These are phyloP conservation scores for Xylaria digitata DNA, from an alignment of 2,329 filamentous ascomycete species.

Conservation along the genomic window DNA sequence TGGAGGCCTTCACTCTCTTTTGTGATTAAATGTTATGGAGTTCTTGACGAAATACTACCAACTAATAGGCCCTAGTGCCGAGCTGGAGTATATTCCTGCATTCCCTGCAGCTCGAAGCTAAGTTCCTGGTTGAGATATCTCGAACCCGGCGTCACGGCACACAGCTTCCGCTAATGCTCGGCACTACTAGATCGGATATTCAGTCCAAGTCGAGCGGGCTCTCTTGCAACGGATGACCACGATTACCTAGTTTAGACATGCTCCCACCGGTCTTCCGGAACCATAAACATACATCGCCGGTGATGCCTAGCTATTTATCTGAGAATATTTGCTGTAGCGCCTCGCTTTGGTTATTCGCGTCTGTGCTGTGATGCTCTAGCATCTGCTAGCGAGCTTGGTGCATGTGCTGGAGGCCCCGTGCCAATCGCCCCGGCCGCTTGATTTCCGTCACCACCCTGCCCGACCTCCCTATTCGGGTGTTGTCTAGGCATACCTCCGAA, in stretches of 20 bases:
- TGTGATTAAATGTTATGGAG: no score
- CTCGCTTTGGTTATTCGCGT: slow-evolving; percentile 6
- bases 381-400: slow-evolving; percentile 26
- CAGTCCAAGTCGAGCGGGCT: slow-evolving; percentile 7
- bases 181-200: slow-evolving; percentile 5
- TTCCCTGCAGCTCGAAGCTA: slow-evolving; percentile 15
- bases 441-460: slow-evolving; percentile 36
- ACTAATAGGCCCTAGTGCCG: background rate
- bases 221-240: background rate
- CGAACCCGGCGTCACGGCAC: slow-evolving; percentile 21
- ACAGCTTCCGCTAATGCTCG: slow-evolving; percentile 23
- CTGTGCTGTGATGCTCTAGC: slow-evolving; percentile 1
- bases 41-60: background rate
- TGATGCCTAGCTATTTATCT: background rate
- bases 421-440: slow-evolving; percentile 35
- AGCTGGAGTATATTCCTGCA: background rate
- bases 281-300: slow-evolving; percentile 14
- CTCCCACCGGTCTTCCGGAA: slow-evolving; percentile 10
- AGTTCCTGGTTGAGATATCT: slow-evolving; percentile 17
- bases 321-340: slow-evolving; percentile 3
- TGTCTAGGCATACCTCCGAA: slow-evolving; percentile 42
- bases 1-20: no score
- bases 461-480: slow-evolving; percentile 44
- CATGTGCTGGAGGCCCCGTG: slow-evolving; percentile 31
- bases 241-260: slow-evolving; percentile 25